These are phyloP conservation scores for Rosa hybrid DNA, from an alignment of 331 rosid genomes.

Conservation along the genomic window DNA sequence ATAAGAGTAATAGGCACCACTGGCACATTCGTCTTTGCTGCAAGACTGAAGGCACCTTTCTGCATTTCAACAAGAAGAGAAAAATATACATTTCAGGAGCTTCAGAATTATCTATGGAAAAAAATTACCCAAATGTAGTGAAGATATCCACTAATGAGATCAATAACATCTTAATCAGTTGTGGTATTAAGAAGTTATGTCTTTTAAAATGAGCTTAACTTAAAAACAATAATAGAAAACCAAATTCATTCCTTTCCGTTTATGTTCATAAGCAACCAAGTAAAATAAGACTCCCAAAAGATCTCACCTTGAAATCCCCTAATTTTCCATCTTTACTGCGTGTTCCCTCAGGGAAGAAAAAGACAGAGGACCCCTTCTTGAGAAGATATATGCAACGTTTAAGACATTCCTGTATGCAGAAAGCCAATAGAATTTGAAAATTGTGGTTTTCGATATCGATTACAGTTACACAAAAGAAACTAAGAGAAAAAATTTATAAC, in stretches of 20 bases:
- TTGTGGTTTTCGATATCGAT: neutral
- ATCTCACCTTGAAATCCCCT: conserved; percentile 83
- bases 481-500: neutral
- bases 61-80: conserved; percentile 40
- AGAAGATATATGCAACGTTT: conserved; percentile 79
- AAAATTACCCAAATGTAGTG: neutral
- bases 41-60: conserved; percentile 98
- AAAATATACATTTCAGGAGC: conserved; percentile 17
- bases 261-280: conserved; percentile 9
- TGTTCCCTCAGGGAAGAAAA: conserved; percentile 97
- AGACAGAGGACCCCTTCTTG: conserved; percentile 83
- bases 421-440: conserved; percentile 14
- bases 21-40: conserved; percentile 70
- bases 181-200: neutral
- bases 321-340: conserved; percentile 84
- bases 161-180: neutral
- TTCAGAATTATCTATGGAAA: neutral
- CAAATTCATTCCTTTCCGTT: neutral
- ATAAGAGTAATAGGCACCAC: conserved; percentile 85
- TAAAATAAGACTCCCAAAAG: conserved; percentile 8
- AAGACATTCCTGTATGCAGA: conserved; percentile 65
- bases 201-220: neutral
- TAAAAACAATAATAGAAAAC: neutral
- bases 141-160: neutral
- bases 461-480: conserved; percentile 11